Evolutionary conservation across 179 eudicot genomes (phyloP), one percentile per base, ranked within the genome.

Genomic region (Patellifolia procumbens): DNA sequence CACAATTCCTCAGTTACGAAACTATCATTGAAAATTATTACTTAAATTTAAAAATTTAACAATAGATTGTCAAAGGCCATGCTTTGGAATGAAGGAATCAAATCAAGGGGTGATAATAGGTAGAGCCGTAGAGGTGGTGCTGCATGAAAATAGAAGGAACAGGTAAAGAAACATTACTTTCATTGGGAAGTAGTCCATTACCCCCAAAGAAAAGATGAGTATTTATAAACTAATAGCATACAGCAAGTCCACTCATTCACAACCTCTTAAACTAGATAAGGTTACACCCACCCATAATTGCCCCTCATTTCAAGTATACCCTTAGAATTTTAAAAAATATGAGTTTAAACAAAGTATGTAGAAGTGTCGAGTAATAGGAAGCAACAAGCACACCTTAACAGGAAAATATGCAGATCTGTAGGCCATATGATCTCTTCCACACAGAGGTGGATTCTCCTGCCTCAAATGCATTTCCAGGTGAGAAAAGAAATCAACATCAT

Each of bases 341-440:
- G n/a, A n/a, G n/a, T n/a, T n/a, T n/a, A n/a, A n/a, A n/a, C n/a
- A n/a, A n/a, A n/a, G n/a, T n/a, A n/a, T n/a, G n/a, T n/a, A n/a
- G n/a, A n/a, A n/a, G n/a, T n/a, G n/a, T 45, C 35, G 20, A 32
- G 26, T n/a, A 39, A 64, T 5, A 43, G 35, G 48, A 65, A 17
- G 19, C 1, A 46, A 59, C 29, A 79, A 72, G 35, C 74, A 74
- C 80, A 96, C 99, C 92, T 96, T 96, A 17, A 96, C 99, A 15
- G 97, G 98, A 72, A 90, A 91, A 84, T 96, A 93, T 17, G 99
- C 88, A 84, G 99, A 96, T 89, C 99, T 87, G 56, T 88, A 96
- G 37, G 99, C 97, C 99, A 96, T 96, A 76, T 96, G 99, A 81
- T 96, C 99, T 83, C 99, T 93, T 74, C 99, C 99, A 80, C 99